phyloP scores from a whole-genome alignment of 441 rosid genomes.

The Erodium trifolium region DNA sequence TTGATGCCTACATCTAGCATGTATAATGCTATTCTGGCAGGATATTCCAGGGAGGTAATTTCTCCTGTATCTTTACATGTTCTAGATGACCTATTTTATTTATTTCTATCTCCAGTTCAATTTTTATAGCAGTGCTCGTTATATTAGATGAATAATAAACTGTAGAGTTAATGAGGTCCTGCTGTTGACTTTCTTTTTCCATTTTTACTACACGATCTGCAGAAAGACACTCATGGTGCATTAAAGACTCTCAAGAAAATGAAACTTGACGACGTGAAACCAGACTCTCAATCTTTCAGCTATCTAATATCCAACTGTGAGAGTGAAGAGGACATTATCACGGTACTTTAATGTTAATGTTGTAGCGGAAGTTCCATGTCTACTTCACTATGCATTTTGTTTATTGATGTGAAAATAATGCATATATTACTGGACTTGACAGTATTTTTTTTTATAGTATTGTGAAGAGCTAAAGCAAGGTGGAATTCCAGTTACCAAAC shows the following conservation, averaged over 20 bases:
- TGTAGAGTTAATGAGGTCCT: not conserved
- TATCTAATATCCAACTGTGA: constrained; percentile 48
- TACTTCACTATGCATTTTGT: not conserved
- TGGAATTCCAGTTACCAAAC: constrained; percentile 45
- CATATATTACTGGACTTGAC: not conserved
- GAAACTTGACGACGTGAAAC: constrained; percentile 54
- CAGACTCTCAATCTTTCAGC: constrained; percentile 63
- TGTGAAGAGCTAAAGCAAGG: constrained; percentile 36
- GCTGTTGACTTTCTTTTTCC: constrained; percentile 9
- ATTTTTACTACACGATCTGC: constrained; percentile 22
- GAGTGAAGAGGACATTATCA: constrained; percentile 46
- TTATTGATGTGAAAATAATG: not conserved
- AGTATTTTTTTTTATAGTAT: constrained; percentile 36
- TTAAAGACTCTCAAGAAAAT: constrained; percentile 54
- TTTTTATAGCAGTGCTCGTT: not conserved
- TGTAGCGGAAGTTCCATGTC: constrained; percentile 10
- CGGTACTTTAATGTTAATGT: constrained; percentile 37
- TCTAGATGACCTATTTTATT: constrained; percentile 4
- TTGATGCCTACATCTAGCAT: constrained; percentile 50
- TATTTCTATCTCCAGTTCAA: constrained; percentile 2
- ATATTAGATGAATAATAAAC: not conserved
- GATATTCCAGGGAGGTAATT: constrained; percentile 71
- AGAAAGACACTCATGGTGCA: constrained; percentile 53
- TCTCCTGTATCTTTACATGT: constrained; percentile 9
- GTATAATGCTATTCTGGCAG: constrained; percentile 71